Evolutionary conservation across 2,329 filamentous ascomycete species (phyloP).

Genomic region (Berkeleyomyces basicola): DNA sequence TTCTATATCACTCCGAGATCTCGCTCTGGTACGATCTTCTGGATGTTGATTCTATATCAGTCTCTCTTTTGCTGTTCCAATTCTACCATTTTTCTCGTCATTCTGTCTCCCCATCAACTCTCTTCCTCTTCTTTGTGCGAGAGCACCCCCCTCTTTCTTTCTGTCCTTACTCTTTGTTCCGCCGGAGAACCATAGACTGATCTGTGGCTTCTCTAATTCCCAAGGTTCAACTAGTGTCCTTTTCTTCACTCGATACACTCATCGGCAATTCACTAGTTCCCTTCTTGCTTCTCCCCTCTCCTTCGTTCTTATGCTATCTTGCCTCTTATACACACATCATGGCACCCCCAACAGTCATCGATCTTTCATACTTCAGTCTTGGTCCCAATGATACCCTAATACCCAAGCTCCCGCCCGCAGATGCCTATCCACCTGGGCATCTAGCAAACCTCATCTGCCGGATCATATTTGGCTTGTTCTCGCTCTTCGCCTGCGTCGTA

Average conservation of each 20-base stretch:
- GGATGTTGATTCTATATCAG: no score
- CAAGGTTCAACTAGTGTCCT: background rate
- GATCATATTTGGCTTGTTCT: conserved; percentile 29
- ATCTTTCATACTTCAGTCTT: conserved; percentile 6
- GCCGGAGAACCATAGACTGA: no score
- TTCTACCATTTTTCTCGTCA: no score
- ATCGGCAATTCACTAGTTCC: background rate
- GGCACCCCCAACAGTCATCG: conserved; percentile 11
- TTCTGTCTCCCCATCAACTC: no score
- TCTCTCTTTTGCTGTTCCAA: no score
- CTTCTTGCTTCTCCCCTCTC: background rate
- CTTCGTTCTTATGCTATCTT: background rate
- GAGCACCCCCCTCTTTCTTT: no score
- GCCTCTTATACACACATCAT: conserved; percentile 5
- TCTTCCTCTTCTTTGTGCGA: no score
- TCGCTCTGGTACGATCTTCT: no score
- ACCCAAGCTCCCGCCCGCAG: conserved; percentile 14
- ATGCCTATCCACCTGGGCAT: conserved; percentile 15
- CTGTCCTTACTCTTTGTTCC: no score
- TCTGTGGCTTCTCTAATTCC: no score
- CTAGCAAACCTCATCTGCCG: conserved; percentile 32
- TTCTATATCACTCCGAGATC: no score
- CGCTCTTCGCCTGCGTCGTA: conserved; percentile 31
- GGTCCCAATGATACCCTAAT: background rate
- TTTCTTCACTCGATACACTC: background rate